Percentiles rank a stretch among this genome's conserved stretches.
These are phyloP conservation scores for Sugiyamaella japonica DNA, from an alignment of 1,139 yeast genomes.

Conservation along the genomic window DNA sequence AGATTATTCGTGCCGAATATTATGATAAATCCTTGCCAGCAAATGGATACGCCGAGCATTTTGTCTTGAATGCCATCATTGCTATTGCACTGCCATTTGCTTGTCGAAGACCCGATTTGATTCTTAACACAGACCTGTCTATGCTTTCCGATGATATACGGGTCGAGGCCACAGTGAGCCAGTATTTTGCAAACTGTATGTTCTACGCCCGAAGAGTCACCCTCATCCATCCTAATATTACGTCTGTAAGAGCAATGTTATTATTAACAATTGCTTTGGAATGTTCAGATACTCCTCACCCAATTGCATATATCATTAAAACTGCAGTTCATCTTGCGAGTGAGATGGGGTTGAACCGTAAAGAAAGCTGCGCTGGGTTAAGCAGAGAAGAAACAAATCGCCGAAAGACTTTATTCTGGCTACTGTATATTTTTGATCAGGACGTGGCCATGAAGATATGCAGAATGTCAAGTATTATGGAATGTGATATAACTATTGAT, in stretches of 20 bases:
- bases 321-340: conserved; percentile 61
- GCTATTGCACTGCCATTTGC: conserved; percentile 25
- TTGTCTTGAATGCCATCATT: conserved; percentile 29
- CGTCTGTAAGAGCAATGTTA: conserved; percentile 27
- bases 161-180: background rate
- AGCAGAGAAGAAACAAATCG: conserved; percentile 43
- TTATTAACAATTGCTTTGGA: conserved; percentile 27
- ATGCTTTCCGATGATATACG: background rate
- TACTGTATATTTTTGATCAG: conserved; percentile 55
- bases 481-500: conserved; percentile 43
- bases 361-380: conserved; percentile 49
- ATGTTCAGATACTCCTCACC: conserved; percentile 42
- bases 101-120: background rate
- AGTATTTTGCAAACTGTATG: conserved; percentile 24
- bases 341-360: conserved; percentile 65
- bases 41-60: conserved; percentile 32
- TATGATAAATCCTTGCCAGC: conserved; percentile 15
- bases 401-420: conserved; percentile 56
- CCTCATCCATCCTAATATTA: conserved; percentile 26
- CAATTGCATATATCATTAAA: conserved; percentile 49
- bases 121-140: background rate
- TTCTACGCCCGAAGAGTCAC: conserved; percentile 27
- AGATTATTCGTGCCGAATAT: conserved; percentile 27
- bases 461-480: conserved; percentile 57
- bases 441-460: conserved; percentile 58